A percentile compares a stretch with the other conserved stretches of the same genome.
Evolutionary conservation across 2,329 filamentous ascomycete species (phyloP).

Genomic region (Microthyrium microscopicum): DNA sequence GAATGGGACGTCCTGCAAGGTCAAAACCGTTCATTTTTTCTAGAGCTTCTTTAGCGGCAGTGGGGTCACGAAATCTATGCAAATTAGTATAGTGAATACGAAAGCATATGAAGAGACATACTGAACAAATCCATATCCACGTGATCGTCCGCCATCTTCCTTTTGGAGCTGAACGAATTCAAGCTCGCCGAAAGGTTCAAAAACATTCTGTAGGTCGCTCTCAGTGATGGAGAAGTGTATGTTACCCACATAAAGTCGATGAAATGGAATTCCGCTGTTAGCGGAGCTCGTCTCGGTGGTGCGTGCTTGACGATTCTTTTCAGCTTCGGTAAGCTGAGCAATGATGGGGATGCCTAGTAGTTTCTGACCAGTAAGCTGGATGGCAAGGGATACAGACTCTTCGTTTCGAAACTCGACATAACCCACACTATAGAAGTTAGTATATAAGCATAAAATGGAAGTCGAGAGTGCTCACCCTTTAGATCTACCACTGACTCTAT

Average conservation of each 20-base stretch:
- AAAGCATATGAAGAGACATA: constrained; percentile 35
- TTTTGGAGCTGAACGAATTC: constrained; percentile 97
- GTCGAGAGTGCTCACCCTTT: constrained; percentile 59
- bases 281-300: constrained; percentile 55
- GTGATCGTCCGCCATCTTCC: constrained; percentile 76
- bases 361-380: constrained; percentile 97
- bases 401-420: constrained; percentile 98
- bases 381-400: constrained; percentile 80
- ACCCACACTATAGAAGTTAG: constrained; percentile 54
- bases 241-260: constrained; percentile 96
- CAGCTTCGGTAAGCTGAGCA: constrained; percentile 93
- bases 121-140: constrained; percentile 98
- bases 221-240: constrained; percentile 99
- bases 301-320: constrained; percentile 95
- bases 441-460: constrained; percentile 15
- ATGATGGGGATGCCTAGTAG: constrained; percentile 98
- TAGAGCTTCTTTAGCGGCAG: constrained; percentile 80
- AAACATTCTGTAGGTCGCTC: constrained; percentile 85
- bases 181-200: constrained; percentile 92
- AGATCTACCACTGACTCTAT: constrained; percentile 86
- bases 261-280: constrained; percentile 80
- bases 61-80: constrained; percentile 72
- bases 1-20: constrained; percentile 88
- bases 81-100: constrained; percentile 5
- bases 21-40: constrained; percentile 99